A percentile compares a stretch with the other conserved stretches of the same genome.
These are phyloP conservation scores for Mycena kentingensis DNA, from an alignment of 768 basidiomycete genomes.

Conservation along the genomic window DNA sequence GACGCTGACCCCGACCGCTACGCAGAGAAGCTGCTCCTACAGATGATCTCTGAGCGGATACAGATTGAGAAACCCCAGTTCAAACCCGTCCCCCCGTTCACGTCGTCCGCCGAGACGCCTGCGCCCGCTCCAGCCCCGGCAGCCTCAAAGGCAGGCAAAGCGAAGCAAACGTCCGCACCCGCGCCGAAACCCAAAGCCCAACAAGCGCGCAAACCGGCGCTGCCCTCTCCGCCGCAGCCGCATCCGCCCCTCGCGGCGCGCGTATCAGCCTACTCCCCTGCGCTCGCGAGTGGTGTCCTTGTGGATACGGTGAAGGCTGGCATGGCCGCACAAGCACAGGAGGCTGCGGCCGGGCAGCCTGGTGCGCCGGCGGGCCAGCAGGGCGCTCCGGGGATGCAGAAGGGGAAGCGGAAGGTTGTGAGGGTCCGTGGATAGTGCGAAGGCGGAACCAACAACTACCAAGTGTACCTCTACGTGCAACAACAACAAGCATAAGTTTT, in stretches of 20 bases:
- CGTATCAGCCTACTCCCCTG: constrained; percentile 79
- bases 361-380: constrained; percentile 36
- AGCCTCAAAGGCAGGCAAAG: constrained; percentile 34
- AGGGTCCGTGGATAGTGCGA: constrained; percentile 61
- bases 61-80: constrained; percentile 73
- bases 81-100: constrained; percentile 66
- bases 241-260: constrained; percentile 72
- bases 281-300: constrained; percentile 73
- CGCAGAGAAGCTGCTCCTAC: constrained; percentile 78
- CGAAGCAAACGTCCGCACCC: constrained; percentile 46
- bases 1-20: neutral
- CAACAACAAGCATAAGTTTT: no score
- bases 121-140: constrained; percentile 23
- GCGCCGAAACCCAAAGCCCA: constrained; percentile 45
- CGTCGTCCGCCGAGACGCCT: constrained; percentile 33
- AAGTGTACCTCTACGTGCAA: no score
- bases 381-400: constrained; percentile 44
- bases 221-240: constrained; percentile 78
- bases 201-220: constrained; percentile 39
- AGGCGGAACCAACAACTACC: no score
- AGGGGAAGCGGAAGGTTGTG: constrained; percentile 81
- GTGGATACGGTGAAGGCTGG: constrained; percentile 86
- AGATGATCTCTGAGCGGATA: constrained; percentile 72
- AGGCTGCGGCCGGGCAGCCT: constrained; percentile 39
- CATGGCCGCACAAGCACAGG: constrained; percentile 61